Percentiles rank a stretch among this genome's conserved stretches.
Conservation (phyloP, 225 moss, liverwort and hornwort species). For the Straminergon stramineum region DNA sequence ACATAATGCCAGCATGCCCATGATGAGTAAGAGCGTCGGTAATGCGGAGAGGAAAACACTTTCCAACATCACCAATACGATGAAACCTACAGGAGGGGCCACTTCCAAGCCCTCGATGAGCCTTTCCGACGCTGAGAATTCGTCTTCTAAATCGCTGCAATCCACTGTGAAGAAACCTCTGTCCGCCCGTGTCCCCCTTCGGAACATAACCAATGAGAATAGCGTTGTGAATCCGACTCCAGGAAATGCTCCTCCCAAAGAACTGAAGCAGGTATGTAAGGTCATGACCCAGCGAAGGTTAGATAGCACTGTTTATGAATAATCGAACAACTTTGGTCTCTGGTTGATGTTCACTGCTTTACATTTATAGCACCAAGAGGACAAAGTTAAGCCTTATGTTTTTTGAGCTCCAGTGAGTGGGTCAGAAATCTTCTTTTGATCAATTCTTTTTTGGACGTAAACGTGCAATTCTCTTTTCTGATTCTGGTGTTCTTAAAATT, state of each 20-base stretch:
- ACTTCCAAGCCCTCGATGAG: constrained; percentile 16
- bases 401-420: not conserved
- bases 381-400: not conserved
- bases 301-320: not conserved
- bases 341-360: not conserved
- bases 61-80: constrained; percentile 46
- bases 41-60: constrained; percentile 44
- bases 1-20: constrained; percentile 10
- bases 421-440: not conserved
- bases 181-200: constrained; percentile 44
- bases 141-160: constrained; percentile 16
- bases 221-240: constrained; percentile 4
- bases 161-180: constrained; percentile 16
- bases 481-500: not conserved
- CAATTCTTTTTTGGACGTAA: not conserved
- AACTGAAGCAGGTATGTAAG: constrained; percentile 31
- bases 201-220: constrained; percentile 53
- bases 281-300: not conserved
- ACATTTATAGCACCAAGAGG: not conserved
- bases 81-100: constrained; percentile 23
- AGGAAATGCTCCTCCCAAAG: constrained; percentile 25
- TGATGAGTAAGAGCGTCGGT: constrained; percentile 11
- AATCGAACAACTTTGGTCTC: not conserved
- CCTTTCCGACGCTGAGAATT: constrained; percentile 28
- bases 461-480: not conserved